A percentile compares a stretch with the other conserved stretches of the same genome.
phyloP scores from a whole-genome alignment of 768 basidiomycete genomes.

The Tricholoma sp. region DNA sequence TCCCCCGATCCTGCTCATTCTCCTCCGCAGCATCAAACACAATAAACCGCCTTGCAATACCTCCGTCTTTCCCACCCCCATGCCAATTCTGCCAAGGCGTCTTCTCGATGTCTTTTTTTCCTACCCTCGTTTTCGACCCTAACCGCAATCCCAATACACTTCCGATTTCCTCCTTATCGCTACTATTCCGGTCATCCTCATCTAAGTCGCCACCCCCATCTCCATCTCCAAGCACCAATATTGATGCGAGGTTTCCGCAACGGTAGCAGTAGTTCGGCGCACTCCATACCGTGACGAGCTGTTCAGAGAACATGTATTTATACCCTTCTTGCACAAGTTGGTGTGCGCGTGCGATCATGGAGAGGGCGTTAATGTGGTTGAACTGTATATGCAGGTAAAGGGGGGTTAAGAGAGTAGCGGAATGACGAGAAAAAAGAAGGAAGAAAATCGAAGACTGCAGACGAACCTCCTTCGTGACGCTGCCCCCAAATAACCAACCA shows the following conservation, averaged over 20 bases:
- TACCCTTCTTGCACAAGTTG: slow-evolving; percentile 95
- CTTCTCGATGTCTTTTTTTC: slow-evolving; percentile 5
- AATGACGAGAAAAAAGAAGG: neutral
- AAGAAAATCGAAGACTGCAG: neutral
- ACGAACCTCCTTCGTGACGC: slow-evolving; percentile 76
- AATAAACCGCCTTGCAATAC: slow-evolving; percentile 52
- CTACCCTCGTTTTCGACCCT: neutral
- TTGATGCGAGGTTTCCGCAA: slow-evolving; percentile 88
- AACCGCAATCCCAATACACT: neutral
- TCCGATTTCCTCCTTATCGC: neutral
- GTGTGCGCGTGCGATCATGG: slow-evolving; percentile 90
- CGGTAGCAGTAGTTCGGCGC: slow-evolving; percentile 81
- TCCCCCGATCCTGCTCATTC: slow-evolving; percentile 80
- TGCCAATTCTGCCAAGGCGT: slow-evolving; percentile 3
- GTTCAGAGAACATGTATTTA: slow-evolving; percentile 95
- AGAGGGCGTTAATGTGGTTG: slow-evolving; percentile 86
- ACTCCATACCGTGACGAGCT: slow-evolving; percentile 90
- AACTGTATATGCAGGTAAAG: slow-evolving; percentile 44
- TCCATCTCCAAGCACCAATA: slow-evolving; percentile 76
- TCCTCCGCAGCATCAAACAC: slow-evolving; percentile 87
- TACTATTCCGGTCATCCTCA: neutral
- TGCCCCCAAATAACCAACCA: slow-evolving; percentile 90
- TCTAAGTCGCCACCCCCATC: slow-evolving; percentile 23
- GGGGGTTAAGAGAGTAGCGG: neutral
- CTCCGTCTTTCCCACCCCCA: neutral